Percentiles rank a stretch among this genome's conserved stretches.
These are phyloP conservation scores for Purpureocillium lavendulum DNA, from an alignment of 2,329 filamentous ascomycete genomes.

Conservation along the genomic window DNA sequence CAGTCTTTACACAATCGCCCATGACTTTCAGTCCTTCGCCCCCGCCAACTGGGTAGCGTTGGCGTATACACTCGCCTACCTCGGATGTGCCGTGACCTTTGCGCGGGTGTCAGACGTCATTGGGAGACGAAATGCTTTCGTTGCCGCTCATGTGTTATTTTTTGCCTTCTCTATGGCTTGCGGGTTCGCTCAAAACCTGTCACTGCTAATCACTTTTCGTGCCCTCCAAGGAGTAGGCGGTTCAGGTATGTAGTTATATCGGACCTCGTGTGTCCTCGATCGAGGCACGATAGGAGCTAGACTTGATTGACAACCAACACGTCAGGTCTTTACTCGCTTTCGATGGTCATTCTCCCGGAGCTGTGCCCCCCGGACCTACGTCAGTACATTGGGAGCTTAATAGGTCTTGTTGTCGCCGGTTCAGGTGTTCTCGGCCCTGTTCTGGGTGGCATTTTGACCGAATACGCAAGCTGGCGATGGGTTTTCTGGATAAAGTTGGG, in stretches of 20 bases:
- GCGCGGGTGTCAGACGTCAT: constrained; percentile 46
- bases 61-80: constrained; percentile 46
- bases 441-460: constrained; percentile 40
- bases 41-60: constrained; percentile 46
- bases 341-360: constrained; percentile 47
- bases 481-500: constrained; percentile 53
- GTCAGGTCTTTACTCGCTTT: constrained; percentile 43
- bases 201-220: constrained; percentile 40
- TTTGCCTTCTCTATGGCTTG: constrained; percentile 48
- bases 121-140: constrained; percentile 43
- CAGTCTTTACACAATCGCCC: constrained; percentile 45
- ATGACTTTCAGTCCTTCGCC: constrained; percentile 37
- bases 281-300: too few relatives aligned
- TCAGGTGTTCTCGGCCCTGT: constrained; percentile 44
- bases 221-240: constrained; percentile 44
- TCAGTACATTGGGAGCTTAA: constrained; percentile 34
- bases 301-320: too few relatives aligned
- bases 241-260: constrained; percentile 30
- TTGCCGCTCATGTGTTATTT: constrained; percentile 43
- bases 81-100: constrained; percentile 48
- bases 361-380: constrained; percentile 31
- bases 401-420: constrained; percentile 39
- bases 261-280: too few relatives aligned
- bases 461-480: constrained; percentile 43
- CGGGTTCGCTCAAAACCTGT: constrained; percentile 23